Evolutionary conservation across 805 yeast species (phyloP).

Genomic region (Lachancea lanzarotensis): DNA sequence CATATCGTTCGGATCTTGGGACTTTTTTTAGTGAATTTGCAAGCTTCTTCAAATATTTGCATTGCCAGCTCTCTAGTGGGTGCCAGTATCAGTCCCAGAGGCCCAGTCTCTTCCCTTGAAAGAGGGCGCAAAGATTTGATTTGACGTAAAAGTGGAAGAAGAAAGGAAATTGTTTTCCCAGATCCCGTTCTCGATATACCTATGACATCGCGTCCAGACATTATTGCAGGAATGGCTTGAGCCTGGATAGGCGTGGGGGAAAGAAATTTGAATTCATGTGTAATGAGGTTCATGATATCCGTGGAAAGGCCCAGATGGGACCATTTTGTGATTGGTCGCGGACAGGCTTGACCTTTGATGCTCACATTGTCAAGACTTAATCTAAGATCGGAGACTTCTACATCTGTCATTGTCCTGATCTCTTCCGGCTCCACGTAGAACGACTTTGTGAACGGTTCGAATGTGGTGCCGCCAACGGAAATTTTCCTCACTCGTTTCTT

Average conservation of each 20-base stretch:
- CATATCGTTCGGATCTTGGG: constrained; percentile 52
- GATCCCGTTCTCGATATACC: constrained; percentile 97
- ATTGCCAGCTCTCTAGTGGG: constrained; percentile 91
- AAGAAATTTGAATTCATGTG: constrained; percentile 43
- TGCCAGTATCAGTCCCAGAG: constrained; percentile 70
- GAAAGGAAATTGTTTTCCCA: constrained; percentile 87
- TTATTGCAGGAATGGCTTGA: constrained; percentile 83
- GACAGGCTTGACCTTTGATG: constrained; percentile 51
- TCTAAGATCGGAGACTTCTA: constrained; percentile 52
- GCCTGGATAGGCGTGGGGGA: constrained; percentile 84
- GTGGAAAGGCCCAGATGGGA: constrained; percentile 72
- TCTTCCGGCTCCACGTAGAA: constrained; percentile 62
- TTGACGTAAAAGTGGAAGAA: constrained; percentile 79
- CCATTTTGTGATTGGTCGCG: constrained; percentile 71
- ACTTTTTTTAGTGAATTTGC: constrained; percentile 40
- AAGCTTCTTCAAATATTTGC: constrained; percentile 68
- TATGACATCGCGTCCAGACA: constrained; percentile 84
- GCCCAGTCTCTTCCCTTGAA: constrained; percentile 51
- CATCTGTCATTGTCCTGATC: constrained; percentile 39
- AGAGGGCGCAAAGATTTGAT: constrained; percentile 63
- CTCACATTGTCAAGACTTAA: constrained; percentile 55
- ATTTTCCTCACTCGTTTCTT: constrained; percentile 31
- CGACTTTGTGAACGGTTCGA: constrained; percentile 50
- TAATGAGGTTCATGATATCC: constrained; percentile 46
- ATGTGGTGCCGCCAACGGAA: constrained; percentile 28